These are phyloP conservation scores for Candida qinlingensis DNA, from an alignment of 805 yeast genomes.

Conservation along the genomic window DNA sequence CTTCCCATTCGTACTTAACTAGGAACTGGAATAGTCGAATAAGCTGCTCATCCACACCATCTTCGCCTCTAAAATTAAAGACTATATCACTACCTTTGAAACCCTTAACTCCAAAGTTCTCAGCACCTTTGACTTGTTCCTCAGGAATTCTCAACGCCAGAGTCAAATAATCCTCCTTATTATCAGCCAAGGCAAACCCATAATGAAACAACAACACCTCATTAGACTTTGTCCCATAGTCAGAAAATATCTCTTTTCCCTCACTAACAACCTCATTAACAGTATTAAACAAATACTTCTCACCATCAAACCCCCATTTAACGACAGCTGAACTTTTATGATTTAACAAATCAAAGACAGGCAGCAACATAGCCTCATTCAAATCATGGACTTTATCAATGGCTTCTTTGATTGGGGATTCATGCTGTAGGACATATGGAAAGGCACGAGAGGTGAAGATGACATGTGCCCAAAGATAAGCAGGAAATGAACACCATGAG, in stretches of 20 bases:
- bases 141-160: conserved; percentile 51
- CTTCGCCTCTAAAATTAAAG: conserved; percentile 31
- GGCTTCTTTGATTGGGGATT: not conserved
- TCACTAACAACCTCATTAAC: conserved; percentile 22
- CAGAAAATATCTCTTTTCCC: conserved; percentile 60
- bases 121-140: conserved; percentile 26
- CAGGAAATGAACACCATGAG: conserved; percentile 61
- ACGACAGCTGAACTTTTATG: conserved; percentile 61
- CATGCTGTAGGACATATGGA: conserved; percentile 54
- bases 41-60: conserved; percentile 39
- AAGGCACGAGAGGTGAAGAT: conserved; percentile 77
- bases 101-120: conserved; percentile 30
- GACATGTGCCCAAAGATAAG: conserved; percentile 70
- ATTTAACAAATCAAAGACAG: conserved; percentile 74
- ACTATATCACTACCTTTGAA: conserved; percentile 38
- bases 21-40: conserved; percentile 50
- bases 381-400: conserved; percentile 29
- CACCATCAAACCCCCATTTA: conserved; percentile 44
- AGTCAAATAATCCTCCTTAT: conserved; percentile 52
- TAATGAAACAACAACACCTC: conserved; percentile 78
- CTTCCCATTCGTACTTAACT: conserved; percentile 46
- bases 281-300: conserved; percentile 38
- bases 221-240: conserved; percentile 85
- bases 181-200: conserved; percentile 64
- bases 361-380: conserved; percentile 65